phyloP scores from a whole-genome alignment of 331 rosid species.

The Arachis monticola region DNA sequence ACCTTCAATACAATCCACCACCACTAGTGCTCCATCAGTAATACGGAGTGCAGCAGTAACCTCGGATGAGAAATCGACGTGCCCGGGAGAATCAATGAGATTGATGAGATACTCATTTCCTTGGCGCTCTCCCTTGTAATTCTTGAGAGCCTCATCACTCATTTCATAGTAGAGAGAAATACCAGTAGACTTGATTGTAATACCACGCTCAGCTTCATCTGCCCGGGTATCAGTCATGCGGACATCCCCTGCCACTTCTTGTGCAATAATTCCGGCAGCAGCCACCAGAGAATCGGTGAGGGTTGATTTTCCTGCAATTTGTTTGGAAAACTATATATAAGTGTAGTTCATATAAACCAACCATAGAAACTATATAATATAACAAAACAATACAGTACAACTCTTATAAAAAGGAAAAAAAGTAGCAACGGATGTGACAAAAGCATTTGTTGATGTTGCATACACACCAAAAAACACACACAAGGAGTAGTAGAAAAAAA shows the following conservation, averaged over 20 bases:
- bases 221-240: conserved; percentile 96
- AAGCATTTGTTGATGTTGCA: not conserved
- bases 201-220: conserved; percentile 97
- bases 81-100: conserved; percentile 94
- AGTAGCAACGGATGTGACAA: not conserved
- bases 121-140: conserved; percentile 64
- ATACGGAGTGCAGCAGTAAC: conserved; percentile 96
- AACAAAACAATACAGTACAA: not conserved
- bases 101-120: conserved; percentile 94
- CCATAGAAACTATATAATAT: not conserved
- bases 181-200: conserved; percentile 84
- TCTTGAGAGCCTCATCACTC: conserved; percentile 59
- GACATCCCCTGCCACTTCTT: conserved; percentile 90
- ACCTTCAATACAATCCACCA: conserved; percentile 91
- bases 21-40: conserved; percentile 96
- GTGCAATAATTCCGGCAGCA: conserved; percentile 94
- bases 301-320: conserved; percentile 68
- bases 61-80: conserved; percentile 93
- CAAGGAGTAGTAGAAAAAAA: not conserved
- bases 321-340: not conserved
- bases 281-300: conserved; percentile 90
- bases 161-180: conserved; percentile 94
- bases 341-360: not conserved
- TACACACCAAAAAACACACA: not conserved
- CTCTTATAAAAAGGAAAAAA: not conserved